These are phyloP conservation scores for Canavalia gladiata DNA, from an alignment of 306 rosid genomes.

Conservation along the genomic window DNA sequence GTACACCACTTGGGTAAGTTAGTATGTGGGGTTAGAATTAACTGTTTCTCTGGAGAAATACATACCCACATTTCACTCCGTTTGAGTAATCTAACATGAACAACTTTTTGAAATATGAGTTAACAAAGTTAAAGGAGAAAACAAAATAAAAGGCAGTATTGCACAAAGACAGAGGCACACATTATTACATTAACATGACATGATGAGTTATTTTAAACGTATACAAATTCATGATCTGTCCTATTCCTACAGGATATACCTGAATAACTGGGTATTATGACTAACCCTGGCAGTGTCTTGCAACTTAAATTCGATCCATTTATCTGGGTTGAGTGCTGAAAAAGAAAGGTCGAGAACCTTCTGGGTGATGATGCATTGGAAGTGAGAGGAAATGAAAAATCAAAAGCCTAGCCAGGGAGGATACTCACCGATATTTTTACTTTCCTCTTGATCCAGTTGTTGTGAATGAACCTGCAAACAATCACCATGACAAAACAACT, in stretches of 20 bases:
- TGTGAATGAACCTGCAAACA: constrained; percentile 47
- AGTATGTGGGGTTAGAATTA: not conserved
- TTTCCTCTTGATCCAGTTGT: constrained; percentile 40
- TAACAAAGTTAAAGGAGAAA: constrained; percentile 24
- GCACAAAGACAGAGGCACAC: not conserved
- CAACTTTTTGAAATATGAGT: constrained; percentile 1
- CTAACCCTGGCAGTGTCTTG: constrained; percentile 93
- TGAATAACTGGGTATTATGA: constrained; percentile 84
- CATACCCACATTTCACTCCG: constrained; percentile 5
- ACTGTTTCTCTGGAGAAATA: constrained; percentile 23
- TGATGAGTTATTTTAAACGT: not conserved
- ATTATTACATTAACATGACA: not conserved
- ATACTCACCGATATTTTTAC: constrained; percentile 50
- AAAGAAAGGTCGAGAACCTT: constrained; percentile 32
- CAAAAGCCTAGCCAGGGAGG: not conserved
- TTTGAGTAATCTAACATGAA: not conserved
- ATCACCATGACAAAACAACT: not conserved
- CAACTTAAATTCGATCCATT: constrained; percentile 86
- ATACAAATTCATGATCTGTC: constrained; percentile 8
- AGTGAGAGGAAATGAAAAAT: constrained; percentile 6
- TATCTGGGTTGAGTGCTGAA: constrained; percentile 79
- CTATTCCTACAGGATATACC: constrained; percentile 54
- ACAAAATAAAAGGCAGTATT: constrained; percentile 1
- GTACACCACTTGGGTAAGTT: not conserved
- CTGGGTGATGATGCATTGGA: not conserved